Evolutionary conservation across 140 eudicot genomes (phyloP).

Genomic region (Oenanthe javanica): DNA sequence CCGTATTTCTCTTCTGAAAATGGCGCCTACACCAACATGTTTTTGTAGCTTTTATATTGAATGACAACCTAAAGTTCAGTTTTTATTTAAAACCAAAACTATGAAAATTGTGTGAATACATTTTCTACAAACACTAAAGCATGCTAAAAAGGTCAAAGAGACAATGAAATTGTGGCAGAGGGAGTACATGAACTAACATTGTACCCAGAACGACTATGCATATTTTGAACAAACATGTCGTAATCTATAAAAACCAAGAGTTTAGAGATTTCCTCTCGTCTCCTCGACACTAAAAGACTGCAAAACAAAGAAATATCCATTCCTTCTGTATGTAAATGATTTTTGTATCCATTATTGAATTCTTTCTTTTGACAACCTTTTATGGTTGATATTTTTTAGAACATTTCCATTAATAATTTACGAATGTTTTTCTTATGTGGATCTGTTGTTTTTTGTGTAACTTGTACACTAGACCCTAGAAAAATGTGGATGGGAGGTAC

Average conservation of each 20-base stretch:
- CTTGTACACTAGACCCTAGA: slow-evolving; percentile 55
- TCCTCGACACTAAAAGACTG: not conserved
- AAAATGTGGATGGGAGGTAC: slow-evolving; percentile 88
- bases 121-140: not conserved
- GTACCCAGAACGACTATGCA: not conserved
- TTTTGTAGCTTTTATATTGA: not conserved
- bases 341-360: not conserved
- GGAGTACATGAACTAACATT: not conserved
- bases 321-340: no score
- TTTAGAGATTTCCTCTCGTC: no score
- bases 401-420: not conserved
- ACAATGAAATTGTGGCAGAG: not conserved
- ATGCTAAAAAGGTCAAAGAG: not conserved
- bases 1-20: no score
- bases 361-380: not conserved
- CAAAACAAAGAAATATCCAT: not conserved
- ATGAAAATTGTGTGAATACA: not conserved
- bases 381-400: not conserved
- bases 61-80: not conserved
- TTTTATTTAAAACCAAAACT: not conserved
- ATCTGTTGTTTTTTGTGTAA: slow-evolving; percentile 5
- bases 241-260: no score
- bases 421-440: not conserved
- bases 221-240: not conserved
- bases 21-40: not conserved